These are phyloP conservation scores for Vigna angularis DNA, from an alignment of 306 rosid species.

Conservation along the genomic window DNA sequence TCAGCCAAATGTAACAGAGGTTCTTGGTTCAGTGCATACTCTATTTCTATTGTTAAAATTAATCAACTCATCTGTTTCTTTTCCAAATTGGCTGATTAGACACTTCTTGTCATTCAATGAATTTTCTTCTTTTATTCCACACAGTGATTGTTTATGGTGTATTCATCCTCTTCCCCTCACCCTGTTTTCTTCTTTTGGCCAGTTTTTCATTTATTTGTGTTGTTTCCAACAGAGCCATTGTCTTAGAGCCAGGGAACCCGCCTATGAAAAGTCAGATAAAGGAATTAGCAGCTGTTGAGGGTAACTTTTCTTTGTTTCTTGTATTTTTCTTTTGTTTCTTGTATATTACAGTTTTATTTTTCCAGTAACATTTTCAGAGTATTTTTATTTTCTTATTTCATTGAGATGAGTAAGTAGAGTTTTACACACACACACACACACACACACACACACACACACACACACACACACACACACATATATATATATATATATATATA, in stretches of 20 bases:
- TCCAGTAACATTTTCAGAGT: not conserved
- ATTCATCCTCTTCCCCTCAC: not conserved
- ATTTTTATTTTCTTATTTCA: slow-evolving; percentile 27
- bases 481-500: too few relatives aligned
- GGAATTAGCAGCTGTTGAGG: slow-evolving; percentile 74
- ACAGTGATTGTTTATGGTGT: slow-evolving; percentile 28
- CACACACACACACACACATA: too few relatives aligned
- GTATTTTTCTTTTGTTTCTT: slow-evolving; percentile 27
- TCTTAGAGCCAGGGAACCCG: slow-evolving; percentile 86
- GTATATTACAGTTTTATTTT: slow-evolving; percentile 16
- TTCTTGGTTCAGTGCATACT: slow-evolving; percentile 29
- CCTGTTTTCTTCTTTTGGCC: not conserved
- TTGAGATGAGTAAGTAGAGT: slow-evolving; percentile 26
- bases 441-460: too few relatives aligned
- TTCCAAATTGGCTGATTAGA: slow-evolving; percentile 20
- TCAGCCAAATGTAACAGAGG: slow-evolving; percentile 20
- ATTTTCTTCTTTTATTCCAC: slow-evolving; percentile 33
- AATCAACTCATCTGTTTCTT: slow-evolving; percentile 16
- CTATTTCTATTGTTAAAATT: slow-evolving; percentile 27
- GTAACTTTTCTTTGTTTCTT: slow-evolving; percentile 52
- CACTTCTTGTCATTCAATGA: slow-evolving; percentile 15
- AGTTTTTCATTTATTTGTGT: slow-evolving; percentile 40
- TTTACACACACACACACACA: too few relatives aligned
- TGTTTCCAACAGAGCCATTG: slow-evolving; percentile 77
- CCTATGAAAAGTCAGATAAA: slow-evolving; percentile 74